Conservation (phyloP, 2,329 filamentous ascomycete species). For the Coniochaeta sp. region DNA sequence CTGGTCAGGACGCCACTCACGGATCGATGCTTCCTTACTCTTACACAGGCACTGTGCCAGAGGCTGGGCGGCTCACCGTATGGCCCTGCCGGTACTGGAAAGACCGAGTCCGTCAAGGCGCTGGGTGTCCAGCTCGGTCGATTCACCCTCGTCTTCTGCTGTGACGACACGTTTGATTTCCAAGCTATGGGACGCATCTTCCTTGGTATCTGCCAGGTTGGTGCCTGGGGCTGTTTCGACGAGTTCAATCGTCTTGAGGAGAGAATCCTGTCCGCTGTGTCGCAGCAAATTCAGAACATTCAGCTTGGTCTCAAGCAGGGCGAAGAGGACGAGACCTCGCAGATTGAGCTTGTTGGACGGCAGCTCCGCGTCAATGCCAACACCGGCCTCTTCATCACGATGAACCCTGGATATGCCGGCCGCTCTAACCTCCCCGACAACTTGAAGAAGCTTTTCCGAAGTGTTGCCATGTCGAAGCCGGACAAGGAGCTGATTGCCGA, state of each 20-base stretch:
- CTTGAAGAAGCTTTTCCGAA: conserved; percentile 98
- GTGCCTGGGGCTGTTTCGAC: conserved; percentile 99
- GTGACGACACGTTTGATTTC: conserved; percentile 99
- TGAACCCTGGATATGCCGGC: conserved; percentile 98
- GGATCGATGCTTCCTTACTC: conserved; percentile 94
- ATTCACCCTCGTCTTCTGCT: conserved; percentile 98
- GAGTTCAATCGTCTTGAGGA: conserved; percentile 99
- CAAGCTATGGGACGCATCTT: conserved; percentile 99
- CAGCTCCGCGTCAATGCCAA: conserved; percentile 85
- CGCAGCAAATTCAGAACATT: conserved; percentile 98
- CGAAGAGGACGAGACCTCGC: conserved; percentile 70
- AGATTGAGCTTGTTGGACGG: conserved; percentile 91
- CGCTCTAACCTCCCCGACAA: conserved; percentile 98
- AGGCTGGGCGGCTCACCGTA: conserved; percentile 94
- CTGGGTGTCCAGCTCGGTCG: conserved; percentile 92
- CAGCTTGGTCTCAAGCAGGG: conserved; percentile 89
- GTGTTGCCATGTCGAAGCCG: conserved; percentile 98
- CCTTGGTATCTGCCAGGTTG: conserved; percentile 96
- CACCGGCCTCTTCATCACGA: conserved; percentile 98
- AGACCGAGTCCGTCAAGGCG: conserved; percentile 98
- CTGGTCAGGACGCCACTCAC: conserved; percentile 95
- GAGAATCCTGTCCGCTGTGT: conserved; percentile 93
- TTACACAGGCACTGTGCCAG: conserved; percentile 93
- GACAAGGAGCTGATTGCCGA: conserved; percentile 99
- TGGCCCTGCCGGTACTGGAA: conserved; percentile 93